Evolutionary conservation across 1,284 basidiomycete species (phyloP).

Genomic region (Papiliotrema nemorosa): DNA sequence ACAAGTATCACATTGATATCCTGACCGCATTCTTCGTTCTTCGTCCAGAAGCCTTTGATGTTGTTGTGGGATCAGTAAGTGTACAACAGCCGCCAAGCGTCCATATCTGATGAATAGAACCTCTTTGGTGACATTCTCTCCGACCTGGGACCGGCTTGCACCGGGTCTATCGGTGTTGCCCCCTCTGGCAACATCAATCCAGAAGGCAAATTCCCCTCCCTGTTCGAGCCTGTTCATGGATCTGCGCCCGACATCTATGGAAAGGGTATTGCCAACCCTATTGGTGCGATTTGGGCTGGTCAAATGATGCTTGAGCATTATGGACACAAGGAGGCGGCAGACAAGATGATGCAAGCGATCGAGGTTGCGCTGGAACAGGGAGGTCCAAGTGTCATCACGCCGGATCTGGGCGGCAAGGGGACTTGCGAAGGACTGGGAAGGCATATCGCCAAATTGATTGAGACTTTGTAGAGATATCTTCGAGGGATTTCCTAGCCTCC

Average conservation of each 20-base stretch:
- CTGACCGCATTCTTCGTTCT: slow-evolving; percentile 55
- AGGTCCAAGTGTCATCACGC: slow-evolving; percentile 60
- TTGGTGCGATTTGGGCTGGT: slow-evolving; percentile 58
- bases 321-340: slow-evolving; percentile 56
- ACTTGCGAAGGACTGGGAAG: slow-evolving; percentile 14
- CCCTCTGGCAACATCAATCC: slow-evolving; percentile 60
- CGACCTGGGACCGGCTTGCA: slow-evolving; percentile 60
- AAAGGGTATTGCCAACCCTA: slow-evolving; percentile 59
- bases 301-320: slow-evolving; percentile 59
- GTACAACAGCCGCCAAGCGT: neutral
- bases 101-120: slow-evolving; percentile 6
- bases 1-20: slow-evolving; percentile 58
- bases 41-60: slow-evolving; percentile 56
- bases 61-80: slow-evolving; percentile 51
- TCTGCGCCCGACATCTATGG: slow-evolving; percentile 67
- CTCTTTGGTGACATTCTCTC: slow-evolving; percentile 66
- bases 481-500: too few species aligned
- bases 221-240: slow-evolving; percentile 68
- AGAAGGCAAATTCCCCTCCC: slow-evolving; percentile 53
- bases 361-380: slow-evolving; percentile 45
- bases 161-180: slow-evolving; percentile 60
- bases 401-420: slow-evolving; percentile 80
- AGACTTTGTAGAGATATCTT: slow-evolving; percentile 5
- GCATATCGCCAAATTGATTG: slow-evolving; percentile 21
- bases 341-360: slow-evolving; percentile 55